Conservation (phyloP, 257 asterid species). For the Prunella vulgaris region DNA sequence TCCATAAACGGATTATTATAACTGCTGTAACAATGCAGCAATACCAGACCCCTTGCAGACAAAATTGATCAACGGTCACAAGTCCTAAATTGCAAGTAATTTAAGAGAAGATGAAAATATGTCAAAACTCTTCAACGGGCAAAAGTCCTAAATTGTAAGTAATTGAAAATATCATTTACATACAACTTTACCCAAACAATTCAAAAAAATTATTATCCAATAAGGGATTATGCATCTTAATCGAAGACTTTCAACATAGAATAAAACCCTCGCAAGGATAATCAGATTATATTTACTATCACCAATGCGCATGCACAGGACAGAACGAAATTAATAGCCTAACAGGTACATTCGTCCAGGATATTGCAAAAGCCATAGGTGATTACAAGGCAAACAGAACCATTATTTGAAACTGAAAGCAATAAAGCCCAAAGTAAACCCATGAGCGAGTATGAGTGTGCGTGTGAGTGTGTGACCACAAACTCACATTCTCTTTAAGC, state of each 20-base stretch:
- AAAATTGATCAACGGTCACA: neutral
- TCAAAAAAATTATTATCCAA: neutral
- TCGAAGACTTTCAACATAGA: neutral
- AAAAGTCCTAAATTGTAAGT: neutral
- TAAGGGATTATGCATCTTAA: neutral
- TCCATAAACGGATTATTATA: neutral
- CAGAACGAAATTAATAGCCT: neutral
- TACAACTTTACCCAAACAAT: neutral
- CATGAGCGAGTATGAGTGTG: neutral
- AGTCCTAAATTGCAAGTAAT: neutral
- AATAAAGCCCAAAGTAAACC: neutral
- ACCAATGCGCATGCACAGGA: neutral
- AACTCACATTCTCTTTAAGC: slow-evolving; percentile 68
- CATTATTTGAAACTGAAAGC: slow-evolving; percentile 8
- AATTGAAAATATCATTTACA: neutral
- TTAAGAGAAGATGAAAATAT: slow-evolving; percentile 3
- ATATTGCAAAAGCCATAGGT: neutral
- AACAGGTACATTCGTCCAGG: neutral
- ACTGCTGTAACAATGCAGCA: neutral
- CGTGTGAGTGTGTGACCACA: neutral
- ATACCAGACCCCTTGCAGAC: neutral
- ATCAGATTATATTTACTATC: neutral
- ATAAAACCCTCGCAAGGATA: neutral
- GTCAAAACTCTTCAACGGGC: neutral
- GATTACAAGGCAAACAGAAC: neutral